A percentile compares a stretch with the other conserved stretches of the same genome.
Conservation (phyloP, 345 rosid species). For the Trapa bicornis region DNA sequence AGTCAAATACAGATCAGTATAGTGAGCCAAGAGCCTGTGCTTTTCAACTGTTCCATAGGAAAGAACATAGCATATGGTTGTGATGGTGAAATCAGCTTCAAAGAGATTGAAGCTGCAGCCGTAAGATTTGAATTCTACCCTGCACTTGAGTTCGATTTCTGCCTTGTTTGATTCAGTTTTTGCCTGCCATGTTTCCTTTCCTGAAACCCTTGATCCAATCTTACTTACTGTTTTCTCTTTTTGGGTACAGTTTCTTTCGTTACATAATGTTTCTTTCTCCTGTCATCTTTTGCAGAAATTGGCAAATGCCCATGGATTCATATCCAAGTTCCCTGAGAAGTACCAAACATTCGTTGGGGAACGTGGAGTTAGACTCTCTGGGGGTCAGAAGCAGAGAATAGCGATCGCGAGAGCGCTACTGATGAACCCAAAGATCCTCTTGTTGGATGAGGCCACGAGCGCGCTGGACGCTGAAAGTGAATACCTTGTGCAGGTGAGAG, state of each 20-base stretch:
- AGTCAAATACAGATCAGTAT: slow-evolving; percentile 49
- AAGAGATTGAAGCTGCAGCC: slow-evolving; percentile 57
- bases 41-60: slow-evolving; percentile 48
- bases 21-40: slow-evolving; percentile 96
- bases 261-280: background rate
- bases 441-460: slow-evolving; percentile 92
- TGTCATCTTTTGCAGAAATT: slow-evolving; percentile 44
- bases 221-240: background rate
- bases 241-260: background rate
- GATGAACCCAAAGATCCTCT: slow-evolving; percentile 71
- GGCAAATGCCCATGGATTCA: slow-evolving; percentile 89
- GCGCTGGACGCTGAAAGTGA: slow-evolving; percentile 94
- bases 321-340: slow-evolving; percentile 62
- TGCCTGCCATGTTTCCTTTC: background rate
- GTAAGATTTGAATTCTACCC: slow-evolving; percentile 23
- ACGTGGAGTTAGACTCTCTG: slow-evolving; percentile 79
- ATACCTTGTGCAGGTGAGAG: slow-evolving; percentile 69
- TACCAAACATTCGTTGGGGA: slow-evolving; percentile 73
- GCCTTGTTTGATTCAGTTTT: background rate
- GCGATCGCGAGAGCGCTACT: slow-evolving; percentile 88
- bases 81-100: slow-evolving; percentile 42
- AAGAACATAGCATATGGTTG: slow-evolving; percentile 62
- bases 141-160: background rate
- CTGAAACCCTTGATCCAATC: background rate
- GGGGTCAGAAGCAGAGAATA: slow-evolving; percentile 87